Base-by-base conservation (phyloP, 371 early-diverging fungal genomes). In the Agmasoma carcini region DNA sequence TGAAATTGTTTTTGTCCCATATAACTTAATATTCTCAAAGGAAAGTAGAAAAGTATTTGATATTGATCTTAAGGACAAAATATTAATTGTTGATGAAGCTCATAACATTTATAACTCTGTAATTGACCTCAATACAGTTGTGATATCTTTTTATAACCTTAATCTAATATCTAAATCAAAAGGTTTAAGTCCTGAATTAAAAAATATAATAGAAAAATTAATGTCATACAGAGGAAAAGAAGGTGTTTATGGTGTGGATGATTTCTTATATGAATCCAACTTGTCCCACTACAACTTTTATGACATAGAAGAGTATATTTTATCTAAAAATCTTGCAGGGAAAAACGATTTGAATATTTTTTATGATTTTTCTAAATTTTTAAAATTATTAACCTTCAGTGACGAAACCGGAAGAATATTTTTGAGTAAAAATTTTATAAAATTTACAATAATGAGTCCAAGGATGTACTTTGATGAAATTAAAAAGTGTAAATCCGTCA, bases 361-460 rank as follows among this genome's bases (percentile, higher is more conserved):
- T 15, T 50, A 33, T 27, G 59, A 63, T 4, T 55, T 71, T 49
- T 29, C 46, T 4, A 67, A 66, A 29, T 68, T 71, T 55, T 39
- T 72, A 37, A 36, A 29, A 22, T 40, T 68, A 23, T 38, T 72
- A n/a, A 69, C 57, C 5, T 34, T 37, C 29, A 65, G 66, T 38
- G 72, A 72, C 37, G 31, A 20, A 17, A 50, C 48, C 22, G 59
- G 67, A 23, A 53, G 58, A 15, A 48, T 69, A 11, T 31, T 69
- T 41, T 55, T 31, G 37, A 49, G 50, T 23, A 19, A 9, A n/a
- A 48, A 39, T 11, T 20, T 26, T 23, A 49, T 72, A 60, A 55
- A 70, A 51, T 80, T 79, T 57, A 61, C 89, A 59, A 75, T 87
- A 2, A 65, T 94, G 31, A 84, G 87, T 63, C 86, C 92, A 3